Conservation (phyloP, 2,329 filamentous ascomycete species). For the Neurospora sp. region DNA sequence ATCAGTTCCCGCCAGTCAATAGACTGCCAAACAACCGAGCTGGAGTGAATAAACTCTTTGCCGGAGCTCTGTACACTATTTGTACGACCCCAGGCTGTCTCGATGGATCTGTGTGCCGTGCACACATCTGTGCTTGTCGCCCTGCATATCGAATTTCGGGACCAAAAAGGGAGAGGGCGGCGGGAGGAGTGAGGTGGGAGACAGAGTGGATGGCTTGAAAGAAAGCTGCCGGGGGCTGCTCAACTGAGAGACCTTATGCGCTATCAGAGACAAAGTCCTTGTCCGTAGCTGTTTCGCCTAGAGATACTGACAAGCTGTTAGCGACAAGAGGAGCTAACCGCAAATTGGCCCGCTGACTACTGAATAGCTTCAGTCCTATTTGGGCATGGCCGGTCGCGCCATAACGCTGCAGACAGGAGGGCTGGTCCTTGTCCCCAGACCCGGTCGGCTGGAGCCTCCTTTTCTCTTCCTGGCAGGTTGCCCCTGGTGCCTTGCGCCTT, state of each 20-base stretch:
- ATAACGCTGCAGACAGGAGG: not conserved
- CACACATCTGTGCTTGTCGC: not conserved
- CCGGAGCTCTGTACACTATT: not conserved
- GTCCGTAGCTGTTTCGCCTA: not conserved
- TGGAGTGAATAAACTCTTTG: not conserved
- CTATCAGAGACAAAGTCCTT: not conserved
- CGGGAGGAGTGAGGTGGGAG: not conserved
- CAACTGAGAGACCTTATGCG: not conserved
- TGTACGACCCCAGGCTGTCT: not conserved
- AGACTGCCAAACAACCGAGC: not conserved
- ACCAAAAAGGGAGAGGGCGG: not conserved
- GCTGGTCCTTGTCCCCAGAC: not conserved
- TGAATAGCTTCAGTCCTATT: not conserved
- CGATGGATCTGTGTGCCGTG: not conserved
- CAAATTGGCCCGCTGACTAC: constrained; percentile 1
- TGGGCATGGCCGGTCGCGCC: not conserved
- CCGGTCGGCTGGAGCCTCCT: not conserved
- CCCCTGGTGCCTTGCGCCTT: constrained; percentile 3
- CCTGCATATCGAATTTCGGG: not conserved
- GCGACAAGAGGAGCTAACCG: not conserved
- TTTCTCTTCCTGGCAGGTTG: constrained; percentile 1
- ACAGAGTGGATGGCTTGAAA: not conserved
- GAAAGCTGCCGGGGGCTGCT: not conserved
- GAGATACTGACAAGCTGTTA: not conserved
- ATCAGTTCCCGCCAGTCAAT: not conserved